phyloP scores from a whole-genome alignment of 116 monocot genomes.

The Papilionanthe hybrid region DNA sequence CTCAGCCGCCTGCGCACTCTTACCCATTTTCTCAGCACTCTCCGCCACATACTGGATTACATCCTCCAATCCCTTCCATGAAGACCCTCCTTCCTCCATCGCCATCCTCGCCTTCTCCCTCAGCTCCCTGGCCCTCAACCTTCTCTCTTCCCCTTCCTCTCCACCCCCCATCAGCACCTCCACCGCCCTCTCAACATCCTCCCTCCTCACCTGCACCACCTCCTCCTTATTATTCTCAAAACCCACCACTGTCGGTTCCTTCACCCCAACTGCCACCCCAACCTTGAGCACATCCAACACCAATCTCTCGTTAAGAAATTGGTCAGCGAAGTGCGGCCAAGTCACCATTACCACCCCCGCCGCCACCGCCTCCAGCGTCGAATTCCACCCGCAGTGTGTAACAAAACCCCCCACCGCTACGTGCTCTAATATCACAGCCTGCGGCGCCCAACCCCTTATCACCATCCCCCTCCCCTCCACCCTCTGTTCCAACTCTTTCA shows the following conservation, averaged over 20 bases:
- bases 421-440: conserved; percentile 17
- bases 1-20: too few species aligned
- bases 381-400: too few species aligned
- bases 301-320: conserved; percentile 5
- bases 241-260: neutral
- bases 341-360: too few species aligned
- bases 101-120: conserved; percentile 21
- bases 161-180: conserved; percentile 22
- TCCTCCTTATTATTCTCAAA: neutral
- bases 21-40: too few species aligned
- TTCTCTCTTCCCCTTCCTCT: conserved; percentile 24
- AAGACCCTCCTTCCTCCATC: conserved; percentile 20
- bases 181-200: conserved; percentile 22
- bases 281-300: conserved; percentile 5
- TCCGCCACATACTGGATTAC: too few species aligned
- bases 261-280: neutral
- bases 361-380: too few species aligned
- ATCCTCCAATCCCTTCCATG: neutral
- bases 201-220: conserved; percentile 14
- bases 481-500: conserved; percentile 1
- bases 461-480: conserved; percentile 2
- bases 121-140: conserved; percentile 15
- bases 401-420: conserved; percentile 39
- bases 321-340: too few species aligned
- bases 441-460: conserved; percentile 24